Percentiles rank a stretch among this genome's conserved stretches.
Conservation (phyloP, 179 eudicot genomes). For the Heliamphora pulchella region DNA sequence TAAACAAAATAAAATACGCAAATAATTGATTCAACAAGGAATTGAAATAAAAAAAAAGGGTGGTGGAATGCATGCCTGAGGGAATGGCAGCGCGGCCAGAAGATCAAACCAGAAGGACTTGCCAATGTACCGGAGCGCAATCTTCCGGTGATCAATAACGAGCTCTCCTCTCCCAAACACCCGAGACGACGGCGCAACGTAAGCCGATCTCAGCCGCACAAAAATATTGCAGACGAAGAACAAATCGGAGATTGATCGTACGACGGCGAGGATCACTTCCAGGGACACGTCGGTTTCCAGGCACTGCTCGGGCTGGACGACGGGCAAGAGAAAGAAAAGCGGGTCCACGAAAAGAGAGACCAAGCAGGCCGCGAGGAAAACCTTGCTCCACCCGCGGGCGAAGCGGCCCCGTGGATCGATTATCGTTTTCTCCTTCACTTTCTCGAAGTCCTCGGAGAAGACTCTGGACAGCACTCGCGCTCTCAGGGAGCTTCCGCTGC, state of each 20-base stretch:
- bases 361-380: neutral
- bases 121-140: neutral
- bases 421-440: neutral
- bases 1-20: neutral
- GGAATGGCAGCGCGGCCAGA: neutral
- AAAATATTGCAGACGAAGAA: neutral
- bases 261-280: neutral
- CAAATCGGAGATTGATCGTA: neutral
- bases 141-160: slow-evolving; percentile 6
- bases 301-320: neutral
- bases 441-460: slow-evolving; percentile 9
- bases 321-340: neutral
- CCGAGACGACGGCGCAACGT: neutral
- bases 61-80: neutral
- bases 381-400: neutral
- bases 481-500: neutral
- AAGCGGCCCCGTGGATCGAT: neutral
- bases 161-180: slow-evolving; percentile 14
- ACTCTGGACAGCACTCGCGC: neutral
- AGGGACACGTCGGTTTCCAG: neutral
- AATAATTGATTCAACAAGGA: neutral
- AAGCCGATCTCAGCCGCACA: neutral
- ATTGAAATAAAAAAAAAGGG: neutral
- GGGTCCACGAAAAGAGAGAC: neutral
- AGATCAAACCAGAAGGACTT: slow-evolving; percentile 4